Conservation (phyloP, 1,284 basidiomycete species). For the Baeospora myosura region DNA sequence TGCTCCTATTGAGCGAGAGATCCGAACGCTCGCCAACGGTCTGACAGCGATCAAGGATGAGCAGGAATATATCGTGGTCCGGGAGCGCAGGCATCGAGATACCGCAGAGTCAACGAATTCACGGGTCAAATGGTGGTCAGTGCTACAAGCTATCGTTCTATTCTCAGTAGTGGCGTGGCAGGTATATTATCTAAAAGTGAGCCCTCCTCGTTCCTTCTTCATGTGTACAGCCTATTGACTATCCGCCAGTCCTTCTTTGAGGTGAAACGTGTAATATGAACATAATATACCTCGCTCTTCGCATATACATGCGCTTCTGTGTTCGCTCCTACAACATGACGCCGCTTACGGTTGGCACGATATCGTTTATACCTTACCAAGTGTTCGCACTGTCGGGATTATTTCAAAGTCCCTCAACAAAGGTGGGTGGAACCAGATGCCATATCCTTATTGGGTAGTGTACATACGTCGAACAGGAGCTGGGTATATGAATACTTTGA, state of each 20-base stretch:
- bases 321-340: too few relatives aligned
- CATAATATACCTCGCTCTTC: too few relatives aligned
- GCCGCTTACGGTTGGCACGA: not conserved
- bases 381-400: too few relatives aligned
- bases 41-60: conserved; percentile 94
- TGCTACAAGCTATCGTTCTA: conserved; percentile 82
- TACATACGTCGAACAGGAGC: too few relatives aligned
- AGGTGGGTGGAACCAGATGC: too few relatives aligned
- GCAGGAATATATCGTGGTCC: conserved; percentile 95
- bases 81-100: conserved; percentile 90
- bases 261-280: conserved; percentile 85
- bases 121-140: conserved; percentile 98
- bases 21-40: conserved; percentile 80
- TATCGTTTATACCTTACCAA: not conserved
- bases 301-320: too few relatives aligned
- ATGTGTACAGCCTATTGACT: conserved; percentile 8
- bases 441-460: too few relatives aligned
- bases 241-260: conserved; percentile 76
- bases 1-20: conserved; percentile 94
- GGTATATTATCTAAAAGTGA: conserved; percentile 92
- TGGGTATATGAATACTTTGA: too few relatives aligned
- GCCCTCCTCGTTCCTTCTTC: conserved; percentile 17
- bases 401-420: too few relatives aligned
- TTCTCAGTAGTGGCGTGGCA: conserved; percentile 94
- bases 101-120: conserved; percentile 94